A percentile compares a stretch with the other conserved stretches of the same genome.
Conservation (phyloP, 352 stramenopile species). For the Pythium periplocum region DNA sequence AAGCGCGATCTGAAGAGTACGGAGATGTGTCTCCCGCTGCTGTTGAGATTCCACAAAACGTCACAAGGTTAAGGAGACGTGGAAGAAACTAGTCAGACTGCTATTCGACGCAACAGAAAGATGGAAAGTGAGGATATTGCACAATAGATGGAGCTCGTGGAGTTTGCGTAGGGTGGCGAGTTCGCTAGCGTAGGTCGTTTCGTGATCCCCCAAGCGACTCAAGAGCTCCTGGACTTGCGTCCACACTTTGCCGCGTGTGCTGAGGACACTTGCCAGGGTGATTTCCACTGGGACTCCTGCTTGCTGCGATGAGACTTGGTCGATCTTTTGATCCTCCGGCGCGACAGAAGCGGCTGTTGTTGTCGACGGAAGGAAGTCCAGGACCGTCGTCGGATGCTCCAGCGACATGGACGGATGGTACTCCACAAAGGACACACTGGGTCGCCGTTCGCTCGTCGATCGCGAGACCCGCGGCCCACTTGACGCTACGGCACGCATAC, state of each 20-base stretch:
- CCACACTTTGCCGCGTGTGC: constrained; percentile 6
- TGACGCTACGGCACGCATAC: too few species aligned
- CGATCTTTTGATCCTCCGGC: neutral
- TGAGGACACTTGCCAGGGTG: constrained; percentile 6
- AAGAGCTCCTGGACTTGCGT: constrained; percentile 19
- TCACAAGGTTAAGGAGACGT: constrained; percentile 1
- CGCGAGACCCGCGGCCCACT: too few species aligned
- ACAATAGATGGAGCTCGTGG: constrained; percentile 51
- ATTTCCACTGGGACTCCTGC: neutral
- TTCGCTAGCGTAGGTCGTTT: constrained; percentile 27
- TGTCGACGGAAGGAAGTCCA: constrained; percentile 22
- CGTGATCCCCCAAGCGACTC: constrained; percentile 20
- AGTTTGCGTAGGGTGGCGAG: constrained; percentile 34
- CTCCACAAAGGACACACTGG: constrained; percentile 27
- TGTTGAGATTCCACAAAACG: constrained; percentile 15
- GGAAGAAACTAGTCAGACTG: neutral
- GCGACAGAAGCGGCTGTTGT: constrained; percentile 1
- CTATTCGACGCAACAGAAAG: neutral
- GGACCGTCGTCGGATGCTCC: constrained; percentile 25
- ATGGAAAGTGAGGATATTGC: constrained; percentile 52
- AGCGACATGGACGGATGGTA: constrained; percentile 73
- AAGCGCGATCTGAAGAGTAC: constrained; percentile 47
- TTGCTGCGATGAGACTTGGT: too few species aligned
- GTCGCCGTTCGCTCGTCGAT: too few species aligned
- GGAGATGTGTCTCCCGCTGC: constrained; percentile 53